These are phyloP conservation scores for Pichia sp. DNA, from an alignment of 1,139 yeast species.

Conservation along the genomic window DNA sequence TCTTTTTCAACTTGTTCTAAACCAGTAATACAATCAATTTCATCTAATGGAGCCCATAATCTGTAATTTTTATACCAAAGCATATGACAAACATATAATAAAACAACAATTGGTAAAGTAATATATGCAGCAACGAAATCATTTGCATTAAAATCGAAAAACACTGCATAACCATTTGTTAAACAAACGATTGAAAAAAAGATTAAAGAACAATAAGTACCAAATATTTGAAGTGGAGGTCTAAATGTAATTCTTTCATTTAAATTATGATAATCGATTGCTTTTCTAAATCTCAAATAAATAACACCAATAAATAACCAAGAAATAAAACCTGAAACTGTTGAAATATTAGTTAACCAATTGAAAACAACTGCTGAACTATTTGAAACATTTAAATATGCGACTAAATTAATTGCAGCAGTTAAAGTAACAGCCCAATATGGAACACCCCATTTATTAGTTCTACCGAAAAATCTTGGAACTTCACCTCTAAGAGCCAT, in stretches of 20 bases:
- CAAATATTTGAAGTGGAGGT: constrained; percentile 39
- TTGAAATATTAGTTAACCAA: constrained; percentile 39
- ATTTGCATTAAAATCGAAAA: constrained; percentile 40
- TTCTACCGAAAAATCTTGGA: constrained; percentile 39
- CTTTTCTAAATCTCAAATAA: constrained; percentile 50
- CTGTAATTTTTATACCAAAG: constrained; percentile 31
- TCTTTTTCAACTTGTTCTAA: constrained; percentile 39
- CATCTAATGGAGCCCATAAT: constrained; percentile 35
- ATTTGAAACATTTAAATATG: constrained; percentile 28
- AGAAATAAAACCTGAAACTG: constrained; percentile 40
- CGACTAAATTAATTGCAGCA: constrained; percentile 34
- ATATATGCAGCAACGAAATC: constrained; percentile 56
- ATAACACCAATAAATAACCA: constrained; percentile 40
- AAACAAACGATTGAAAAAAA: constrained; percentile 41
- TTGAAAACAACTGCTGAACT: constrained; percentile 29
- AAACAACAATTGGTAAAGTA: constrained; percentile 49
- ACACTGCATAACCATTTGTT: constrained; percentile 49
- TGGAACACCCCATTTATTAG: constrained; percentile 41
- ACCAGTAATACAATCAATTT: constrained; percentile 41
- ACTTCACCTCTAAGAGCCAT: constrained; percentile 41
- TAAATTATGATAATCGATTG: constrained; percentile 38
- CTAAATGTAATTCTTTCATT: constrained; percentile 43
- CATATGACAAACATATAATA: constrained; percentile 37
- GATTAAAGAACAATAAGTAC: constrained; percentile 39
- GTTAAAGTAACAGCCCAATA: constrained; percentile 32